Evolutionary conservation across 2,329 filamentous ascomycete species (phyloP), one percentile per base, ranked within the genome.

Genomic region (Ophiostoma ulmi): DNA sequence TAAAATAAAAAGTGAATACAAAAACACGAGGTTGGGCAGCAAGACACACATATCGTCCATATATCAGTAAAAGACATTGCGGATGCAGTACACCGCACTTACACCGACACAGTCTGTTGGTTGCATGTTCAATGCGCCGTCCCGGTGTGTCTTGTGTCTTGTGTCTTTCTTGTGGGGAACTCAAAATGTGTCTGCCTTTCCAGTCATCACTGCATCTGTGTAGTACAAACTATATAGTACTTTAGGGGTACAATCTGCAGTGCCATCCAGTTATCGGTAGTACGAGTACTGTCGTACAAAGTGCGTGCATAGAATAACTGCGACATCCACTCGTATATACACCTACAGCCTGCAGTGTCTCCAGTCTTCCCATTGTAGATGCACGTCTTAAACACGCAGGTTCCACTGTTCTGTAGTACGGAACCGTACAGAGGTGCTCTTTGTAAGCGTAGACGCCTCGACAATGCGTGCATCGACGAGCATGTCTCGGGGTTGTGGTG

Each of bases 381-480:
- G 63, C 63, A 65, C 63, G 63, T 65, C 36, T 39, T 14, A 65
- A 65, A 65, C 36, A 65, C 35, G 36, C 63, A 64, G 63, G 63
- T 41, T 41, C 63, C 17, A 39, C 35, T 65, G 63, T 41, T 63
- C 58, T 31, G 58, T 63, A 14, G 58, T 17, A 63, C 58, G 35
- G 20, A 14, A 8, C 8, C 7, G 6, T 22, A n/a, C 5, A 22
- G 8, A 13, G 22, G 26, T n/a, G 22, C 14, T n/a, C n/a, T 55
- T 55, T 58, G 52, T 22, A 58, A 22, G 52, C 52, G n/a, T 8
- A 58, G 52, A 58, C 17, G 26, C 26, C 14, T 63, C 52, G 52
- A 58, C 22, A 58, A 10, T 17, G n/a, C n/a, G 26, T 63, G 58
- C 58, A 35, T 63, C 58, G 26, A 58, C 52, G 58, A 63, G 58